Base-by-base conservation (phyloP, 106 monocot genomes). In the Acorus calamus region DNA sequence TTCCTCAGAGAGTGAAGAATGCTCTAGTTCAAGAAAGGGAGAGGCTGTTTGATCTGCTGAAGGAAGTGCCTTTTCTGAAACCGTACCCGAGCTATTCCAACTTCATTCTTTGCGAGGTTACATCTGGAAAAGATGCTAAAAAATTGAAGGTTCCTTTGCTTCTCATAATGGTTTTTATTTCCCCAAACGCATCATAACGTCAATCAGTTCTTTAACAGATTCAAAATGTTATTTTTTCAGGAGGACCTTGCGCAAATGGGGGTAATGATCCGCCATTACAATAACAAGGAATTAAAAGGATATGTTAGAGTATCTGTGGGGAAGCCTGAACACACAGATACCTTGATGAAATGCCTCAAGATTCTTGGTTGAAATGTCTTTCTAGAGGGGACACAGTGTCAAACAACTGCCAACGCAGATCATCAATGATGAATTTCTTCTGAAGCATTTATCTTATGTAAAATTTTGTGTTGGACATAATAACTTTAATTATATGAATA, bases 61-160 rank as follows among this genome's bases (percentile, higher is more conserved):
- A 86, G 60, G 79, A 70, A 72, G 83, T 98, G 42, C 71, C 85
- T 4, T 98, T 79, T 58, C 70, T 98, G 61, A 98, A 83, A 78
- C 88, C 98, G 68, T 88, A 71, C 53, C 98, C 88, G 64, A 98
- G 98, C 59, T 79, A 76, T 74, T 98, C 98, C 3, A 98, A 98
- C 55, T 98, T 98, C 61, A 92, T 98, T 70, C 88, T 98, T 42
- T 98, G 98, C 60, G 98, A 98, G 81, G 98, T 98, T 45, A 88
- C 81, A 53, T 79, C 77, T 62, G 91, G 85, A 69, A 98, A 79
- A 64, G 92, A 98, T 83, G 83, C 98, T 45, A 98, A 92, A 77
- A 92, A 83, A 62, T 58, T 98, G 47, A 98, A 88, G 98, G 98
- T 93, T n/a, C 57, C 11, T 52, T 54, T 8, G 53, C 5, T 62